Evolutionary conservation across 345 rosid genomes (phyloP), one percentile per base, ranked within the genome.

Genomic region (Salix suchowensis): DNA sequence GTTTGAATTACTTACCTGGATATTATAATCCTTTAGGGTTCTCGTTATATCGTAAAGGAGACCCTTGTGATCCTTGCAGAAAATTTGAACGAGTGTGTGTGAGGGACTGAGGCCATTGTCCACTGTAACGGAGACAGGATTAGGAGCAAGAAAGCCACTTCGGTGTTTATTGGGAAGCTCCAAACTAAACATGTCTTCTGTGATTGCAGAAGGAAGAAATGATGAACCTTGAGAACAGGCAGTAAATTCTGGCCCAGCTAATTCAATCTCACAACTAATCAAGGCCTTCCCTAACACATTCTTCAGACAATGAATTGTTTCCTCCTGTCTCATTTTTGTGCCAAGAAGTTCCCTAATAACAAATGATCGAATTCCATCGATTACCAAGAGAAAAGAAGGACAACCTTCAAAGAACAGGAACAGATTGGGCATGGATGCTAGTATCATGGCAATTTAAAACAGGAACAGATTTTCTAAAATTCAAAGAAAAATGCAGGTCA

Each of bases 51-150:
- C 91, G 39, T 91, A 91, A 61, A 89, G 70, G 65, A 91, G 91
- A 74, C 95, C 95, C 80, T 91, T 91, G 80, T 89, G 91, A 74
- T 91, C 95, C 79, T 76, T 86, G 85, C 95, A 89, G 16, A 76
- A 73, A 64, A 91, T 84, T 74, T 88, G 89, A 67, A 91, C 28
- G 14, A 89, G 86, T 0, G 95, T 91, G 81, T 86, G 92, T 7
- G 90, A 85, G 54, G 88, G 91, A 81, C 95, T 89, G 42, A 89
- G 76, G 18, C 75, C 48, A 69, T 89, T 91, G 82, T 91, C 95
- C 74, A 89, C 84, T 0, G 82, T 69, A 42, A 89, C 80, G 9
- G 87, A 79, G 16, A 88, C 42, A 15, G 89, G 80, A 42, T 74
- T 46, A 30, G 86, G 80, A 72, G 81, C 71, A 71, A 76, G 85